phyloP scores from a whole-genome alignment of 495 filamentous ascomycete species.

The Amphirosellinia nigrospora region DNA sequence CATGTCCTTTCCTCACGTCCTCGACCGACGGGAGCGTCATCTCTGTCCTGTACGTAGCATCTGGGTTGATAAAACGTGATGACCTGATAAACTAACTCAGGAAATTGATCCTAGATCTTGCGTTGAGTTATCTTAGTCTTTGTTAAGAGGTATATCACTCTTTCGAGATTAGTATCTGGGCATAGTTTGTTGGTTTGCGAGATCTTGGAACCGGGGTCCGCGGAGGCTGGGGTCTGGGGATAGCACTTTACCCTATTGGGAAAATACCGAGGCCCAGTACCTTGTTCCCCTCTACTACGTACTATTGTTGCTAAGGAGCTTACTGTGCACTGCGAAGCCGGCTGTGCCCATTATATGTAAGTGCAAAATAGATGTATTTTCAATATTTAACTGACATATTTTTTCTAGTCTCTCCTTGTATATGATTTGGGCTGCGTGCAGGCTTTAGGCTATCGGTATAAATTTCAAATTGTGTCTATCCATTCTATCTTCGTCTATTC shows the following conservation, averaged over 20 bases:
- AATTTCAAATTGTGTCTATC: neutral
- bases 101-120: neutral
- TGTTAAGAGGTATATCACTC: neutral
- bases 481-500: neutral
- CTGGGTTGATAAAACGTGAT: neutral
- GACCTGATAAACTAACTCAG: neutral
- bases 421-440: neutral
- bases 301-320: no score
- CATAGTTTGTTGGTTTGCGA: neutral
- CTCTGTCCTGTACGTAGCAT: neutral
- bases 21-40: conserved; percentile 23
- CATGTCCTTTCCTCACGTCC: conserved; percentile 18
- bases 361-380: no score
- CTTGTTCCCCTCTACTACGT: neutral
- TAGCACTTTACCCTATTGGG: neutral
- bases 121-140: neutral
- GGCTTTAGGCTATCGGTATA: no score
- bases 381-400: no score
- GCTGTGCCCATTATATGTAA: no score
- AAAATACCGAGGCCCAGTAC: neutral
- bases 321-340: no score
- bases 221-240: neutral
- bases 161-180: neutral
- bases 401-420: neutral
- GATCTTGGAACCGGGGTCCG: neutral